A percentile compares a stretch with the other conserved stretches of the same genome.
These are phyloP conservation scores for Myriosclerotinia curreyana DNA, from an alignment of 2,329 filamentous ascomycete species.

Conservation along the genomic window DNA sequence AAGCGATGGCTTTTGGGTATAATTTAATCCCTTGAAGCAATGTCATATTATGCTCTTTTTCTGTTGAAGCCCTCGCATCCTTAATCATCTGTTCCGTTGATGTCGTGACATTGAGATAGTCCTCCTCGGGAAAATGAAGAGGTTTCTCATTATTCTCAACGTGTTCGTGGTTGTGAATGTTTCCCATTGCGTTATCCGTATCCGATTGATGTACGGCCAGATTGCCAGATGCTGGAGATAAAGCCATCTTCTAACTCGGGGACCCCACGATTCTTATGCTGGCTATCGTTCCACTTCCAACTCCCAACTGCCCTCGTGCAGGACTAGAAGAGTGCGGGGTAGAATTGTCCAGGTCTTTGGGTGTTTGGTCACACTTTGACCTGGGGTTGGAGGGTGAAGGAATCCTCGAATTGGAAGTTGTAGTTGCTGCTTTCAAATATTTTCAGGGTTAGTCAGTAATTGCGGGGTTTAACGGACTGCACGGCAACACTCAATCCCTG, in stretches of 20 bases:
- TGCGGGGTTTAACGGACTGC: constrained; percentile 19
- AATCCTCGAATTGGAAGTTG: constrained; percentile 22
- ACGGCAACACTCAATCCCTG: constrained; percentile 13
- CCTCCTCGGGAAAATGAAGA: constrained; percentile 16
- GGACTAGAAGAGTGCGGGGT: constrained; percentile 20
- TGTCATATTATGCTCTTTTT: constrained; percentile 24
- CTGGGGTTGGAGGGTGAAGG: constrained; percentile 15
- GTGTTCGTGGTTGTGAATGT: not conserved
- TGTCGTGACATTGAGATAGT: constrained; percentile 13
- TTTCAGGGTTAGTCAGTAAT: constrained; percentile 22
- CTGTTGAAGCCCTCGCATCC: constrained; percentile 18
- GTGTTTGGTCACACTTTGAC: constrained; percentile 19
- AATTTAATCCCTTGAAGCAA: constrained; percentile 29
- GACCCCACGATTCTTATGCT: constrained; percentile 22
- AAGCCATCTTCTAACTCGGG: constrained; percentile 19
- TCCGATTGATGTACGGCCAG: constrained; percentile 8
- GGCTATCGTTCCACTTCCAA: constrained; percentile 10
- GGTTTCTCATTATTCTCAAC: constrained; percentile 13
- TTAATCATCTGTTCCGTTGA: constrained; percentile 22
- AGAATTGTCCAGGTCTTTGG: constrained; percentile 19
- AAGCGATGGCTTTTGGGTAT: constrained; percentile 36
- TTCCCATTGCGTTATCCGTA: constrained; percentile 13
- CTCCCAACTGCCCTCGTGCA: constrained; percentile 11
- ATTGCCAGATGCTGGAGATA: constrained; percentile 13
- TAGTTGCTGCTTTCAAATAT: constrained; percentile 16